Evolutionary conservation across 768 basidiomycete genomes (phyloP).

Genomic region (Serpula lacrymans): DNA sequence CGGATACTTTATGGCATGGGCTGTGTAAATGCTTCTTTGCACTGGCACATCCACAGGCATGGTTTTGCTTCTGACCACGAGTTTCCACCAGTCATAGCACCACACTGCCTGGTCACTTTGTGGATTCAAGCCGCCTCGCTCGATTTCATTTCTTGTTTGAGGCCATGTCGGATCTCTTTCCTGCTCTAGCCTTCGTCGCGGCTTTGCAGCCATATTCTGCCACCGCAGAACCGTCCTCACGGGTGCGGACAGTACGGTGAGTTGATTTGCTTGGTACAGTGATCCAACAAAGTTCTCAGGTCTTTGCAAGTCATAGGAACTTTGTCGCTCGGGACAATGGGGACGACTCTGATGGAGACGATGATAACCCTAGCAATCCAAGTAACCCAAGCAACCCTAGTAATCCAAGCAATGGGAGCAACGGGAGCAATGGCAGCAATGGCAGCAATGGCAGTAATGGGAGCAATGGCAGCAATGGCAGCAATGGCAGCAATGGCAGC

Average conservation of each 20-base stretch:
- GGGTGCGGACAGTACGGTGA: constrained; percentile 2
- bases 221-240: background rate
- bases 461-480: background rate
- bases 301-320: background rate
- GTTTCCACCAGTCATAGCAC: no score
- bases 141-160: no score
- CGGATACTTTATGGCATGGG: no score
- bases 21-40: no score
- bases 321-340: constrained; percentile 5
- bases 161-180: constrained; percentile 3
- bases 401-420: background rate
- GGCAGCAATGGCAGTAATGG: background rate
- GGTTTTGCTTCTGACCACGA: no score
- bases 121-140: no score
- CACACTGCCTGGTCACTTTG: no score
- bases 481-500: background rate
- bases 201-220: constrained; percentile 1
- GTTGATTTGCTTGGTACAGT: background rate
- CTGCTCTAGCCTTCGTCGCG: constrained; percentile 4
- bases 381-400: background rate
- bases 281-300: constrained; percentile 5
- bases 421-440: no score
- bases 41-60: no score
- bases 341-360: constrained; percentile 3
- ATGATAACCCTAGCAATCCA: constrained; percentile 4